These are phyloP conservation scores for Arthrobotrys musiformis DNA, from an alignment of 2,329 filamentous ascomycete species.

Conservation along the genomic window DNA sequence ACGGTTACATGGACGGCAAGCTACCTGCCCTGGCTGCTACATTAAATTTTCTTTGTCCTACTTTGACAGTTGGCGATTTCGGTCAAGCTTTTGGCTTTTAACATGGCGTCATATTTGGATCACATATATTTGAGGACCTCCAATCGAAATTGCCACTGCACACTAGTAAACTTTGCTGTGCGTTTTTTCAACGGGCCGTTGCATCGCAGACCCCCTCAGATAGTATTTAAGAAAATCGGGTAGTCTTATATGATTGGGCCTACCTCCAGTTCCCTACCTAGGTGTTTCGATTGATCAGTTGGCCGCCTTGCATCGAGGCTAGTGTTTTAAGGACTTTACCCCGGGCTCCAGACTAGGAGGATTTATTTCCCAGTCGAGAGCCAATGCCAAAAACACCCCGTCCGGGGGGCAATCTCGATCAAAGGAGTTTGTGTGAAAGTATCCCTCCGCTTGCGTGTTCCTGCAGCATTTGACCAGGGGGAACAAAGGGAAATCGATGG, in stretches of 20 bases:
- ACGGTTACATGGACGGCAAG: background rate
- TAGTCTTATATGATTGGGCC: no score
- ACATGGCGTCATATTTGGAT: slow-evolving; percentile 7
- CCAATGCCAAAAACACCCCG: no score
- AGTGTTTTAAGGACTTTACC: no score
- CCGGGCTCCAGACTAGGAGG: no score
- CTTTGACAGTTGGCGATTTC: slow-evolving; percentile 14
- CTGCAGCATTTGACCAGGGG: background rate
- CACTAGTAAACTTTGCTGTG: no score
- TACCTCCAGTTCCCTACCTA: no score
- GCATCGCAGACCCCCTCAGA: no score
- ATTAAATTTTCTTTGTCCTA: background rate
- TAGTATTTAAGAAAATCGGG: no score
- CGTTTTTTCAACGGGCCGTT: background rate
- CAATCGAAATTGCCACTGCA: background rate
- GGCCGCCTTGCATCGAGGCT: no score
- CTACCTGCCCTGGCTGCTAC: background rate
- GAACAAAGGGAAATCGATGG: background rate
- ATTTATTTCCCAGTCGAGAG: no score
- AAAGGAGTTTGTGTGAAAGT: background rate
- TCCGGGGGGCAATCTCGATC: background rate
- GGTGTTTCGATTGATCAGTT: no score
- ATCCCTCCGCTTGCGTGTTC: slow-evolving; percentile 6
- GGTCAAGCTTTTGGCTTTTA: background rate
- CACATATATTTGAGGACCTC: background rate